Evolutionary conservation across 257 asterid genomes (phyloP).

Genomic region (Solanum pinnatisectum): DNA sequence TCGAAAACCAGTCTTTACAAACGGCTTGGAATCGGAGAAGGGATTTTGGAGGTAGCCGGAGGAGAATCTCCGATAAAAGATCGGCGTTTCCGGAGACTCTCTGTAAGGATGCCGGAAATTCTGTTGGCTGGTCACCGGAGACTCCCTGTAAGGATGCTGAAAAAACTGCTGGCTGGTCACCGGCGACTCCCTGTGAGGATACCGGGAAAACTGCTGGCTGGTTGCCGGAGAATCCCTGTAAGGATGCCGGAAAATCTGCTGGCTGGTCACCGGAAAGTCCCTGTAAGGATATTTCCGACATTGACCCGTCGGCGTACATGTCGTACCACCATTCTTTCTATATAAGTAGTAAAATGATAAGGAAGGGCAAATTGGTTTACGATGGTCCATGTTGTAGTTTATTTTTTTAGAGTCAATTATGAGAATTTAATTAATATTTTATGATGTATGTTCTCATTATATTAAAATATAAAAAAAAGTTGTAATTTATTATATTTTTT

Average conservation of each 20-base stretch:
- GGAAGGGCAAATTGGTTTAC: not conserved
- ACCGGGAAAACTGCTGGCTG: not conserved
- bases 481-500: too few relatives aligned
- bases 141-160: not conserved
- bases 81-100: not conserved
- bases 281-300: not conserved
- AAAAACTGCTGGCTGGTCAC: not conserved
- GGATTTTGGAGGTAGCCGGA: conserved; percentile 8
- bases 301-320: not conserved
- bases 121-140: not conserved
- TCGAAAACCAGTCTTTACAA: not conserved
- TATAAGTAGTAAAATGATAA: too few relatives aligned
- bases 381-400: too few relatives aligned
- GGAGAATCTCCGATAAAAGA: conserved; percentile 3
- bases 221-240: not conserved
- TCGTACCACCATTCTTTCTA: not conserved
- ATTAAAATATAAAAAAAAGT: too few relatives aligned
- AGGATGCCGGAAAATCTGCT: not conserved
- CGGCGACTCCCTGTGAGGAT: not conserved
- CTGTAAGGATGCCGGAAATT: not conserved
- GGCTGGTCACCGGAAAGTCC: too few relatives aligned
- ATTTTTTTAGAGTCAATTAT: too few relatives aligned
- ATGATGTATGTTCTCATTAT: too few relatives aligned
- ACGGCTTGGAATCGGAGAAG: conserved; percentile 5
- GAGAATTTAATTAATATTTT: too few relatives aligned